Percentiles rank a stretch among this genome's conserved stretches.
These are phyloP conservation scores for Neurospora sp. DNA, from an alignment of 495 filamentous ascomycete species.

Conservation along the genomic window DNA sequence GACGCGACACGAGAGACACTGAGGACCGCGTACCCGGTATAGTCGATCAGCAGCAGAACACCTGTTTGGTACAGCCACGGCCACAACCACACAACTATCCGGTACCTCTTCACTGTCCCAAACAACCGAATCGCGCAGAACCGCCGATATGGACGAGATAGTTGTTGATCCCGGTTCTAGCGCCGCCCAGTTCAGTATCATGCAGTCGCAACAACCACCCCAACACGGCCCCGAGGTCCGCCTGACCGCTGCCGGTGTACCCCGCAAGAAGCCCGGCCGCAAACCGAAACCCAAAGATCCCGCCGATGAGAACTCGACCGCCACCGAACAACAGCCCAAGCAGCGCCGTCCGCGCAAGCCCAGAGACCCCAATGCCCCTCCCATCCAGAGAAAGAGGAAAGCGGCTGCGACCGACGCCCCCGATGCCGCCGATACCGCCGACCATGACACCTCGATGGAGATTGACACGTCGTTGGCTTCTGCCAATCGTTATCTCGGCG, in stretches of 20 bases:
- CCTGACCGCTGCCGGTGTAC: slow-evolving; percentile 36
- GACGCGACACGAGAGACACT: background rate
- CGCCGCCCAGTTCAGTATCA: slow-evolving; percentile 19
- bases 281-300: slow-evolving; percentile 40
- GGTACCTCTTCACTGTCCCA: background rate
- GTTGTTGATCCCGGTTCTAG: slow-evolving; percentile 25
- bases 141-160: slow-evolving; percentile 28
- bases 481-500: background rate
- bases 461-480: slow-evolving; percentile 15
- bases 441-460: slow-evolving; percentile 30
- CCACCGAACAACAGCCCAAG: slow-evolving; percentile 34
- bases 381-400: slow-evolving; percentile 44
- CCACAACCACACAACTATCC: background rate
- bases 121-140: slow-evolving; percentile 22
- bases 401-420: slow-evolving; percentile 23
- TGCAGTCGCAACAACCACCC: slow-evolving; percentile 19
- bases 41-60: background rate
- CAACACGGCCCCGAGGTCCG: slow-evolving; percentile 15
- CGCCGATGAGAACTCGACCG: slow-evolving; percentile 33
- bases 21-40: background rate
- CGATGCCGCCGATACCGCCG: slow-evolving; percentile 20
- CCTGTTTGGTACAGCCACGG: background rate
- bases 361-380: slow-evolving; percentile 45
- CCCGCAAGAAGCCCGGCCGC: slow-evolving; percentile 39
- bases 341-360: slow-evolving; percentile 44